These are phyloP conservation scores for Hyphodiscus sp. DNA, from an alignment of 2,329 filamentous ascomycete genomes.

Conservation along the genomic window DNA sequence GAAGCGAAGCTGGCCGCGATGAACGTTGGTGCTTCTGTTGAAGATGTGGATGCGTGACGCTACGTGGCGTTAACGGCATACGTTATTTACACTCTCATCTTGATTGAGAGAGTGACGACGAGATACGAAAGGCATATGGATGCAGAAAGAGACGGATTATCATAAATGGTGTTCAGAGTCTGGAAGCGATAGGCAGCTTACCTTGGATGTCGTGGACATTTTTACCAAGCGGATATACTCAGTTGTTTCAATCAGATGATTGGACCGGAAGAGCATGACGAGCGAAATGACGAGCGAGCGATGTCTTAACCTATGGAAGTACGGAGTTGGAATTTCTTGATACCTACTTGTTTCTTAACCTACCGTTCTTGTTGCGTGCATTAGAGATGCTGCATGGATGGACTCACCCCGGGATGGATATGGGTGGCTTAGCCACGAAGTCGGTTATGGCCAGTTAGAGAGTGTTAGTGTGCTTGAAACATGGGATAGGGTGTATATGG, in stretches of 20 bases:
- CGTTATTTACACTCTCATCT: no score
- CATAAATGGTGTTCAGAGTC: not conserved
- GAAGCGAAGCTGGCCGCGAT: slow-evolving; percentile 45
- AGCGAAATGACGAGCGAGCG: not conserved
- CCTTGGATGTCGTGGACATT: no score
- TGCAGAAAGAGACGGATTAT: not conserved
- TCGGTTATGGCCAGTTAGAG: not conserved
- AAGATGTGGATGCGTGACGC: not conserved
- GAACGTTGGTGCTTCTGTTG: slow-evolving; percentile 5
- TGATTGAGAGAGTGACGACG: no score
- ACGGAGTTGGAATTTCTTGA: not conserved
- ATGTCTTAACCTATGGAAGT: not conserved
- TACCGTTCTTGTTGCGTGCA: not conserved
- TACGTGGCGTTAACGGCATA: not conserved
- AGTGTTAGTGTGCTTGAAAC: not conserved
- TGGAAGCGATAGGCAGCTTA: not conserved
- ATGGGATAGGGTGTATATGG: not conserved
- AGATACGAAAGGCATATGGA: not conserved
- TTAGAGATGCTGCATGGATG: not conserved
- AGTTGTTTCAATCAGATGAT: not conserved
- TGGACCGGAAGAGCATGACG: not conserved
- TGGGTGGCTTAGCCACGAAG: not conserved
- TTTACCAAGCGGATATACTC: no score
- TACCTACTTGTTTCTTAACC: not conserved
- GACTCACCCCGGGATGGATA: not conserved